phyloP scores from a whole-genome alignment of 768 basidiomycete species.

The Lactarius tabidus region DNA sequence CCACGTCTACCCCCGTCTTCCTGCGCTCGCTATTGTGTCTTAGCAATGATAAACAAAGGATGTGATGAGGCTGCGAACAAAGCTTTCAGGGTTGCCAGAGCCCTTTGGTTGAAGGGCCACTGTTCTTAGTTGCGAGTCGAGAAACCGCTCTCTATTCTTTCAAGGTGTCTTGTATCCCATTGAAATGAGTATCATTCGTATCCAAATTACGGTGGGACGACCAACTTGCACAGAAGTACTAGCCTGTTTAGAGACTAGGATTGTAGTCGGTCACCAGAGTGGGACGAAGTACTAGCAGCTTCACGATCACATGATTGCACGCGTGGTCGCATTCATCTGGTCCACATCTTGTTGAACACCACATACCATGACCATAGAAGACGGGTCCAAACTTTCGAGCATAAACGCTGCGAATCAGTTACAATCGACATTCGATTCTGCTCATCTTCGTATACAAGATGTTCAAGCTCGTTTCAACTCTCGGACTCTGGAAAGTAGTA shows the following conservation, averaged over 20 bases:
- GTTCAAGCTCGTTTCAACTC: conserved; percentile 24
- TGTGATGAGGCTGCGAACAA: background rate
- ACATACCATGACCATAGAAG: background rate
- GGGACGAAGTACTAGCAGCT: no score
- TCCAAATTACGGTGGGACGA: background rate
- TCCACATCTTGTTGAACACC: background rate
- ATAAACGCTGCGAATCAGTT: conserved; percentile 16
- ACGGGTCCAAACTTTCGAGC: background rate
- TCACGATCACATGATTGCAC: conserved; percentile 15
- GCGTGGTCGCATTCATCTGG: background rate
- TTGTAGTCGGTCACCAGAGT: no score
- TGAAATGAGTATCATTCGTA: background rate
- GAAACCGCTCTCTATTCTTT: background rate
- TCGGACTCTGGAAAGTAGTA: conserved; percentile 11
- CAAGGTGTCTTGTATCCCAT: background rate
- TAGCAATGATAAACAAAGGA: background rate
- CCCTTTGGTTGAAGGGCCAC: background rate
- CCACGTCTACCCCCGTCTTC: background rate
- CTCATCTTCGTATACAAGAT: conserved; percentile 23
- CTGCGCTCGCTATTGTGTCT: background rate
- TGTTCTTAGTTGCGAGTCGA: background rate
- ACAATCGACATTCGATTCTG: conserved; percentile 17
- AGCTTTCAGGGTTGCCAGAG: background rate
- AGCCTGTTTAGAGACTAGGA: no score
- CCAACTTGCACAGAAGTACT: no score